phyloP scores from a whole-genome alignment of 176 grass and related monocot species.

The Aegilops umbellulata region DNA sequence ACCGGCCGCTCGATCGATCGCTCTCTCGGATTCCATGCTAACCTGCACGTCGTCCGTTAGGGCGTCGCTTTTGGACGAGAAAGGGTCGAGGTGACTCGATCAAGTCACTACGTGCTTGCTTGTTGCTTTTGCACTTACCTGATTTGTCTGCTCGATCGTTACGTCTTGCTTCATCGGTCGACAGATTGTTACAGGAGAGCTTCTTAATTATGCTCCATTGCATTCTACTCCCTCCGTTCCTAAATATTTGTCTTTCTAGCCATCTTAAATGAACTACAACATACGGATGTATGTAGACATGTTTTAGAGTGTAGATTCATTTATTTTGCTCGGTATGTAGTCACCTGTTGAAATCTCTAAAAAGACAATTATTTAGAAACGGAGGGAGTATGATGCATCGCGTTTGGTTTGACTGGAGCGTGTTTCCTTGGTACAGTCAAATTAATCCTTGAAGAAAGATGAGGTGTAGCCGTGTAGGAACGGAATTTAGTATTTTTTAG shows the following conservation, averaged over 20 bases:
- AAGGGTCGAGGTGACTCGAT: not conserved
- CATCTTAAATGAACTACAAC: too few relatives aligned
- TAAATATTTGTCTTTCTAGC: too few relatives aligned
- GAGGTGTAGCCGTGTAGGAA: not conserved
- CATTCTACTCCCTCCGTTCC: too few relatives aligned
- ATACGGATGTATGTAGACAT: too few relatives aligned
- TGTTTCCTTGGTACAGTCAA: not conserved
- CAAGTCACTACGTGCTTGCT: not conserved
- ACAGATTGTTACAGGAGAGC: not conserved
- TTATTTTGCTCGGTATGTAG: too few relatives aligned
- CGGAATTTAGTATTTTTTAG: not conserved
- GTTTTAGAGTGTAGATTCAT: too few relatives aligned
- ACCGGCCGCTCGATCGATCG: not conserved
- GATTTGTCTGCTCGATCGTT: not conserved
- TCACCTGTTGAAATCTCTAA: too few relatives aligned
- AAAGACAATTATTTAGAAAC: too few relatives aligned
- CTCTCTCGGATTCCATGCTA: slow-evolving; percentile 32
- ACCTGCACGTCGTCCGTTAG: slow-evolving; percentile 31
- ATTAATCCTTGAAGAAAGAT: not conserved
- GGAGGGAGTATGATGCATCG: too few relatives aligned
- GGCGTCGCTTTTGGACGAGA: slow-evolving; percentile 45
- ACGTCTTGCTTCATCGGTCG: not conserved
- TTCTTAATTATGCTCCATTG: too few relatives aligned
- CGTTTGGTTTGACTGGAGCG: not conserved
- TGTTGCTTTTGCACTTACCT: slow-evolving; percentile 12